Percentiles rank a stretch among this genome's conserved stretches.
Conservation (phyloP, 139 green algal species). For the Micractinium sp. region DNA sequence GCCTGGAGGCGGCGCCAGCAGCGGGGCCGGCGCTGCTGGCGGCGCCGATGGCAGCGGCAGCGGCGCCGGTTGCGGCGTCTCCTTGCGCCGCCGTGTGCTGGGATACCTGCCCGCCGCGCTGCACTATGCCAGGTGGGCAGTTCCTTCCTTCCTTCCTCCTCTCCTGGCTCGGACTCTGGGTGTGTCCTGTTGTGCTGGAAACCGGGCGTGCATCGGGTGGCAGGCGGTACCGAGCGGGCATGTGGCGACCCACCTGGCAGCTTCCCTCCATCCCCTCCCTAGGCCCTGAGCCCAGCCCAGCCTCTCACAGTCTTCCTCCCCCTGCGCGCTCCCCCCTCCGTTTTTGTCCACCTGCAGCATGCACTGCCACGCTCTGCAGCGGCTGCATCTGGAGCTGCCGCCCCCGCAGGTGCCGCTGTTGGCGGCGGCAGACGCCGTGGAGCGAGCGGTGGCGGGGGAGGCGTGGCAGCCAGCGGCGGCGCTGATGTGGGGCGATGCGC, state of each 20-base stretch:
- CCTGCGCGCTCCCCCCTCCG: background rate
- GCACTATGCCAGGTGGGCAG: conserved; percentile 4
- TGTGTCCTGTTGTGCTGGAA: no score
- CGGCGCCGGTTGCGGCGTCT: background rate
- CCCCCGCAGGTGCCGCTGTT: background rate
- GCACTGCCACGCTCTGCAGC: conserved; percentile 8
- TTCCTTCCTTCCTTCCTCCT: no score
- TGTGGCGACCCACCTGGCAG: background rate
- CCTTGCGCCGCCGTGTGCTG: background rate
- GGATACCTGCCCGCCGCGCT: conserved; percentile 11
- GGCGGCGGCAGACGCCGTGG: background rate
- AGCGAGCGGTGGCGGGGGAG: background rate
- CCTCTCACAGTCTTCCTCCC: background rate
- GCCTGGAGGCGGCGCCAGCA: no score
- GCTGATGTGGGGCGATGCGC: background rate
- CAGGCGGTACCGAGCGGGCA: no score
- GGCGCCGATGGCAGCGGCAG: background rate
- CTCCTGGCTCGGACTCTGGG: no score
- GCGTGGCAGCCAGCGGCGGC: background rate
- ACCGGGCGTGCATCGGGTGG: no score
- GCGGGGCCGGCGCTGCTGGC: no score
- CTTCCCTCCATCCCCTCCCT: background rate
- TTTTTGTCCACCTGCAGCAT: background rate
- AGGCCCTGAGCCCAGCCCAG: no score
- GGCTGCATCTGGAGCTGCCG: conserved; percentile 30